Conservation (phyloP, 2,329 filamentous ascomycete genomes). For the Penicillium sp. region DNA sequence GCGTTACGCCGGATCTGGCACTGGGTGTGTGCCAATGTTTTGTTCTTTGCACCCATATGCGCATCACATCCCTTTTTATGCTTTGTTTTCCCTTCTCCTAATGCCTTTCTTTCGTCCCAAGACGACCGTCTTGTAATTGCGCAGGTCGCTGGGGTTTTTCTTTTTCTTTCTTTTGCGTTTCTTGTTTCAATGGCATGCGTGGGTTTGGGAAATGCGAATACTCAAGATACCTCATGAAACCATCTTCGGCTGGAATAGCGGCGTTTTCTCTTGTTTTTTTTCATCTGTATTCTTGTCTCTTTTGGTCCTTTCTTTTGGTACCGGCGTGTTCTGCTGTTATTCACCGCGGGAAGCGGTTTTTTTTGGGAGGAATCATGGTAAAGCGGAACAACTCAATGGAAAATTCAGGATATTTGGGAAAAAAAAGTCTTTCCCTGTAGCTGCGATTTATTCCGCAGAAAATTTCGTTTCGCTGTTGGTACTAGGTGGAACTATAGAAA, state of each 20-base stretch:
- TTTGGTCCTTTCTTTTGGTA: not conserved
- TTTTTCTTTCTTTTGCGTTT: not conserved
- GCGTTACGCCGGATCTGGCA: not conserved
- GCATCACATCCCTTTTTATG: not conserved
- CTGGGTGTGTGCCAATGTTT: not conserved
- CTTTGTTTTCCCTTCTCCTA: not conserved
- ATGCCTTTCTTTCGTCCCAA: not conserved
- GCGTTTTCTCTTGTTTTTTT: constrained; percentile 6
- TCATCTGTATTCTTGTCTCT: not conserved
- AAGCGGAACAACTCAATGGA: not conserved
- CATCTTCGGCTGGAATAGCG: constrained; percentile 2
- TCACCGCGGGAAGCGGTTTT: not conserved
- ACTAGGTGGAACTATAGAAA: no score
- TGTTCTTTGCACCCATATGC: not conserved
- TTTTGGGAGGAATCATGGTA: constrained; percentile 1
- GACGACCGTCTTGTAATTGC: constrained; percentile 11
- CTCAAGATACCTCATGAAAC: constrained; percentile 10
- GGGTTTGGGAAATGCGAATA: constrained; percentile 9
- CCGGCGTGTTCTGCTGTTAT: not conserved
- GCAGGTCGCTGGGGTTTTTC: not conserved
- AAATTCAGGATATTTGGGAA: not conserved
- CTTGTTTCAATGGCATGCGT: not conserved
- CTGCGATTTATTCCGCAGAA: not conserved
- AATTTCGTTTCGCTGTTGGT: no score
- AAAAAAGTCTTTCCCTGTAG: not conserved